Evolutionary conservation across 1,284 basidiomycete species (phyloP).

Genomic region (Cutaneotrichosporon arboriforme): DNA sequence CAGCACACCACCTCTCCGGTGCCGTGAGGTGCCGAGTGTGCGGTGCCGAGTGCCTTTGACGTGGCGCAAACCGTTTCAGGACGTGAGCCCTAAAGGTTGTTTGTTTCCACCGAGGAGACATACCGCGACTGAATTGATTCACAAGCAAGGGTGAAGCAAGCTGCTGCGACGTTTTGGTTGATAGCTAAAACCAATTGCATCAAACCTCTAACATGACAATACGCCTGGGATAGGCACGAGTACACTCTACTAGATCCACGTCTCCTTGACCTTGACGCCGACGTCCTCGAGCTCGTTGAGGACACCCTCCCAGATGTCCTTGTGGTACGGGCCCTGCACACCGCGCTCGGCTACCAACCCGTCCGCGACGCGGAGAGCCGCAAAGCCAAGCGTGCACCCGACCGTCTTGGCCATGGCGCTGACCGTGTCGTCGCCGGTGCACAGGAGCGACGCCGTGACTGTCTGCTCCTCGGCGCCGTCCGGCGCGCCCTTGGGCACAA

Average conservation of each 20-base stretch:
- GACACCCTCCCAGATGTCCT: slow-evolving; percentile 59
- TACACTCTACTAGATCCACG: slow-evolving; percentile 21
- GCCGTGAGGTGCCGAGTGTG: too few species aligned
- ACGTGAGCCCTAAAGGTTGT: too few species aligned
- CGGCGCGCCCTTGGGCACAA: slow-evolving; percentile 18
- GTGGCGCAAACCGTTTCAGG: too few species aligned
- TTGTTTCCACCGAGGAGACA: too few species aligned
- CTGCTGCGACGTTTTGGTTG: too few species aligned
- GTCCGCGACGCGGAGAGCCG: slow-evolving; percentile 66
- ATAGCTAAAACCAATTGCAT: too few species aligned
- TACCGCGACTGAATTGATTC: too few species aligned
- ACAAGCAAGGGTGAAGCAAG: too few species aligned
- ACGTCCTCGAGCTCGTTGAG: slow-evolving; percentile 58
- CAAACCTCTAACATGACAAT: too few species aligned
- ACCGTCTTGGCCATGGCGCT: slow-evolving; percentile 88
- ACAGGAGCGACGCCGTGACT: slow-evolving; percentile 68
- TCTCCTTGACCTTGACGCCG: slow-evolving; percentile 66
- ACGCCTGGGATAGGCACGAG: too few species aligned
- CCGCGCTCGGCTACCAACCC: slow-evolving; percentile 59
- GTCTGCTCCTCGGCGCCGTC: slow-evolving; percentile 51
- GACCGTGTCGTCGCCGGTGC: slow-evolving; percentile 61
- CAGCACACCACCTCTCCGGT: too few species aligned
- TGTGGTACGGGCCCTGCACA: slow-evolving; percentile 61
- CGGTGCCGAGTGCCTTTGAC: too few species aligned
- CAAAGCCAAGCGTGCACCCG: slow-evolving; percentile 76